Base-by-base conservation (phyloP, 345 rosid species). In the Salix exigua region DNA sequence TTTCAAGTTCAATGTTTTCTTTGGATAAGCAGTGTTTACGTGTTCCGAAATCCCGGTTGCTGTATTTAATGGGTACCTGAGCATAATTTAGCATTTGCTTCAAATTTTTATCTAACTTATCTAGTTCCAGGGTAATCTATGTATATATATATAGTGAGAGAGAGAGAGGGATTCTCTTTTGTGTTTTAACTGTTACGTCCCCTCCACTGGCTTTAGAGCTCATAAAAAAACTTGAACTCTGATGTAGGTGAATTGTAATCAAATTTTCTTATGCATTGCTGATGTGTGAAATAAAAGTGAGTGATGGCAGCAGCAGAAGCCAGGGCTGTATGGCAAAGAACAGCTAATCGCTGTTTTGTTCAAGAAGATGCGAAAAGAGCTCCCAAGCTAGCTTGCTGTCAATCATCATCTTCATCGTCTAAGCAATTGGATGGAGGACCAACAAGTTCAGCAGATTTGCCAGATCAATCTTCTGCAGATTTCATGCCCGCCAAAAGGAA, bases 291-390 rank as follows among this genome's bases (percentile, higher is more conserved):
- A 82, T 75, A 60, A 81, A 83, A 71, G 77, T 77, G 74, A 67
- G 28, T 75, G 71, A 96, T 96, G 99, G 94, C 97, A 53, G 97
- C 83, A 75, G 94, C 94, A 48, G 99, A 96, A 84, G 97, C 94
- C 51, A 89, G 98, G 84, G 95, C 94, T 16, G 88, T 85, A 25
- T 94, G 97, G 99, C 98, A 96, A 82, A 86, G 98, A 82, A 78
- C 94, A 11, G 92, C 88, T 33, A 96, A 94, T 80, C 98, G 97
- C 78, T 96, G 88, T 85, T 93, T 95, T 86, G 93, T 95, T 60
- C 99, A 95, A 85, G 99, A 95, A 83, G 99, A 96, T 87, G 96
- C 99, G 66, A 93, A 93, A 80, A 84, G 98, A 84, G 99, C 99
- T 75, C 99, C 98, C 25, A 92, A 92, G 79, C 75, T 96, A 81